Evolutionary conservation across 129 eudicot species (phyloP).

Genomic region (Daucus carota): DH1_v3.0 NC_030389.2:2152501-2153000

Average conservation of each 20-base stretch:
- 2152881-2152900: too few relatives aligned
- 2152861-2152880: too few relatives aligned
- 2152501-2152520: neutral
- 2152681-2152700: slow-evolving; percentile 96
- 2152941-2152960: too few relatives aligned
- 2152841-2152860: too few relatives aligned
- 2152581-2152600: slow-evolving; percentile 87
- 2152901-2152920: too few relatives aligned
- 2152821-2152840: neutral
- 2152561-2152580: slow-evolving; percentile 87
- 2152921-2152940: too few relatives aligned
- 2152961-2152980: too few relatives aligned
- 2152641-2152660: slow-evolving; percentile 90
- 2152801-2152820: neutral
- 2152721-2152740: slow-evolving; percentile 83
- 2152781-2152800: slow-evolving; percentile 84
- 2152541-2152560: slow-evolving; percentile 95
- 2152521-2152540: slow-evolving; percentile 87
- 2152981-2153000: too few relatives aligned
- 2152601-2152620: slow-evolving; percentile 95
- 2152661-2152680: slow-evolving; percentile 83
- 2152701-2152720: slow-evolving; percentile 72
- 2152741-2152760: slow-evolving; percentile 99
- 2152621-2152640: slow-evolving; percentile 92
- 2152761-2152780: slow-evolving; percentile 98